Evolutionary conservation across 257 asterid genomes (phyloP).

Genomic region (Rauvolfia tetraphylla): DNA sequence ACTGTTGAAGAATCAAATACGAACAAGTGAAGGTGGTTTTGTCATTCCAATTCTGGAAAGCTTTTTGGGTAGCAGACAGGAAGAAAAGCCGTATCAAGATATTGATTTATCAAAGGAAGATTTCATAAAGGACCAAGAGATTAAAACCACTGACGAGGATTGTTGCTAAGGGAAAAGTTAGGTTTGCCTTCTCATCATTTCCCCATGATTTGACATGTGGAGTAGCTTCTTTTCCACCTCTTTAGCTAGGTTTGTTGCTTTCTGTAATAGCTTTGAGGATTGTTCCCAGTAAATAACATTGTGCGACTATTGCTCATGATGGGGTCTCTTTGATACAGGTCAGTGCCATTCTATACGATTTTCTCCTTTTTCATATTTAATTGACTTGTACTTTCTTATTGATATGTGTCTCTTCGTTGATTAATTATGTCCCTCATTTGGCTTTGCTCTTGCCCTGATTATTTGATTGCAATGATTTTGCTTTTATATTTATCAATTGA

Average conservation of each 20-base stretch:
- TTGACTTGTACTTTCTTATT: not conserved
- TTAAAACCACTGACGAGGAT: not conserved
- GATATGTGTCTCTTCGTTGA: not conserved
- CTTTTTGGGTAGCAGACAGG: conserved; percentile 11
- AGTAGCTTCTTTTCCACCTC: not conserved
- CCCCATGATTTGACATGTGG: not conserved
- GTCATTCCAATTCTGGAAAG: conserved; percentile 51
- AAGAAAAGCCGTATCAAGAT: not conserved
- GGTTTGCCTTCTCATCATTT: not conserved
- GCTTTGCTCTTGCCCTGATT: not conserved
- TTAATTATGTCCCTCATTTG: not conserved
- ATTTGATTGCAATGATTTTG: too few species aligned
- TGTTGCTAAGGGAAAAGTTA: not conserved
- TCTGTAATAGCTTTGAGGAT: not conserved
- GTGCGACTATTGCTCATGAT: not conserved
- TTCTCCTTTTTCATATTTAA: not conserved
- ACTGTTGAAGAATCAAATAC: conserved; percentile 16
- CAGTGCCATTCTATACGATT: not conserved
- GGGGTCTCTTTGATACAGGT: not conserved
- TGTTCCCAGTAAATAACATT: not conserved
- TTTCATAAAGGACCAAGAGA: conserved; percentile 7
- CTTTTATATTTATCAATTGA: too few species aligned
- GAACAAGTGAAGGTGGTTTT: conserved; percentile 49
- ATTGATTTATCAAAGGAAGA: conserved; percentile 13
- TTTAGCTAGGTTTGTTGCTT: not conserved